These are phyloP conservation scores for Backusella australiensis DNA, from an alignment of 192 early-diverging fungal genomes.

Conservation along the genomic window DNA sequence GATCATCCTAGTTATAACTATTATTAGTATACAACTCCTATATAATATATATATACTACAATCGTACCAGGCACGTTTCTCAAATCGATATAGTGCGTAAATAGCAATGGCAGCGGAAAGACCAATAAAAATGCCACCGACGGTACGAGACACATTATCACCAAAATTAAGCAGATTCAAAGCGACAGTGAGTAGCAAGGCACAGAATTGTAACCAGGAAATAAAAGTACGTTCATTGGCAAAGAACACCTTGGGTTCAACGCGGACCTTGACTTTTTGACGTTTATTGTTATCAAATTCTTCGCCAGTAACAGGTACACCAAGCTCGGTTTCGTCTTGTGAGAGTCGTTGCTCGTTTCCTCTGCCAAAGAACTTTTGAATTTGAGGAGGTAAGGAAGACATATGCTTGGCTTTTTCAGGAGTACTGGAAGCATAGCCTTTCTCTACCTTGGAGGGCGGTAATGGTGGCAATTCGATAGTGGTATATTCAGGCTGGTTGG, in stretches of 20 bases:
- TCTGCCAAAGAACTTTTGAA: constrained; percentile 4
- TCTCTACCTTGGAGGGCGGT: neutral
- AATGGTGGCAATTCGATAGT: neutral
- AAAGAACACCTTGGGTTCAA: constrained; percentile 87
- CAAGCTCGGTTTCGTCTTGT: neutral
- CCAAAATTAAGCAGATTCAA: constrained; percentile 77
- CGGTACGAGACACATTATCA: constrained; percentile 44
- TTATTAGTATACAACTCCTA: neutral
- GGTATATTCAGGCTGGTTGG: neutral
- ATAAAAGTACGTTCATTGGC: constrained; percentile 90
- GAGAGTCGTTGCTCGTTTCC: neutral
- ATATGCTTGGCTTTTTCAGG: neutral
- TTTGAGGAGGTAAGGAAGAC: neutral
- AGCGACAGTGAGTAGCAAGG: constrained; percentile 64
- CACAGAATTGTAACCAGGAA: constrained; percentile 78
- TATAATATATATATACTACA: neutral
- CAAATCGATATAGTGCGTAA: constrained; percentile 37
- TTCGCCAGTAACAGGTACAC: neutral
- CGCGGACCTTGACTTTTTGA: constrained; percentile 52
- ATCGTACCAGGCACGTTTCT: constrained; percentile 32
- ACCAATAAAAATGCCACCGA: constrained; percentile 53
- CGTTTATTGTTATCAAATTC: constrained; percentile 17
- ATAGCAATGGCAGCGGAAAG: constrained; percentile 27
- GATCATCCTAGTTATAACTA: constrained; percentile 29
- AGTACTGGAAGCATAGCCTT: neutral